phyloP scores from a whole-genome alignment of 306 rosid genomes.

The Cucumis cinereus region DNA sequence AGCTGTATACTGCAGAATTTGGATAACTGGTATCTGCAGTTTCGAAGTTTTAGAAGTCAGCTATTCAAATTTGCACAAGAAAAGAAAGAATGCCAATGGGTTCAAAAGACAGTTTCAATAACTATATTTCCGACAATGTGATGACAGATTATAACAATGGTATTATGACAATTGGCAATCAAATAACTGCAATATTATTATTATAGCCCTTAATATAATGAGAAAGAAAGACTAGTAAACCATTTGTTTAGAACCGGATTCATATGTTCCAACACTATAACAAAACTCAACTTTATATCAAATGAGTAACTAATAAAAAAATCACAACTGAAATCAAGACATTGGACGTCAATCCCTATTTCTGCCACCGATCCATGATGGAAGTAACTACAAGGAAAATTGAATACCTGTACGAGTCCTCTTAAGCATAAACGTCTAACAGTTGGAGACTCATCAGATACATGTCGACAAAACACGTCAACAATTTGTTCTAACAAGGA shows the following conservation, averaged over 20 bases:
- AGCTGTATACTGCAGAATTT: conserved; percentile 59
- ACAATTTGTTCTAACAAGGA: conserved; percentile 81
- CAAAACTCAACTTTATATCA: background rate
- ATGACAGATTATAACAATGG: background rate
- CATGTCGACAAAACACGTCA: conserved; percentile 75
- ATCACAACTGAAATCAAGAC: background rate
- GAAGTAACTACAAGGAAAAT: background rate
- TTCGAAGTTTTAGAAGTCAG: conserved; percentile 3
- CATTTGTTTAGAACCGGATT: background rate
- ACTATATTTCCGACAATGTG: background rate
- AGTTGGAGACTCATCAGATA: conserved; percentile 79
- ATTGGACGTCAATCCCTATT: background rate
- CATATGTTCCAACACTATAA: background rate
- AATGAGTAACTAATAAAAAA: background rate
- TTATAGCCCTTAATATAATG: background rate
- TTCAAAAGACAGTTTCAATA: background rate
- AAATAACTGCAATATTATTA: background rate
- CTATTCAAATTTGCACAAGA: background rate
- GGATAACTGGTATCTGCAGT: conserved; percentile 64
- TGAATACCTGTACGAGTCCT: conserved; percentile 80
- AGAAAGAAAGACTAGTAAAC: background rate
- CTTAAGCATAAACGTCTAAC: conserved; percentile 87
- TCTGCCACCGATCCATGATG: background rate
- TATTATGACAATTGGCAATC: background rate
- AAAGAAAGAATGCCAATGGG: background rate